These are phyloP conservation scores for Akanthomyces muscarius DNA, from an alignment of 2,329 filamentous ascomycete genomes.

Conservation along the genomic window DNA sequence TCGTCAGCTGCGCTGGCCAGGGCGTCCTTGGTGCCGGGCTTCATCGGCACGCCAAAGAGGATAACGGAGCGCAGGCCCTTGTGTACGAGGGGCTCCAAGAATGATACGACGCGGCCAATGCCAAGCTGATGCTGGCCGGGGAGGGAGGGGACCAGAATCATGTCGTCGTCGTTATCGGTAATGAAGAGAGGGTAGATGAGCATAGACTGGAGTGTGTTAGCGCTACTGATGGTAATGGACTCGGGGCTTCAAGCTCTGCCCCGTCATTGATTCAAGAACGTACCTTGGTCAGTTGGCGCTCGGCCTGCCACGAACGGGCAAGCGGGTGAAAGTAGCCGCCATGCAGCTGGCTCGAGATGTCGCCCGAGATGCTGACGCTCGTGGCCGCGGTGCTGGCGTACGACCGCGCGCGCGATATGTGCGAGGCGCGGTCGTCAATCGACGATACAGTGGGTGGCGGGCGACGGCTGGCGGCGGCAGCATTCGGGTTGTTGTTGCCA, in stretches of 20 bases:
- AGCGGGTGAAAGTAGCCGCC: conserved; percentile 79
- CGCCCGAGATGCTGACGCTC: conserved; percentile 65
- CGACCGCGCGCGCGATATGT: conserved; percentile 60
- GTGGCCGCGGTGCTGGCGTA: conserved; percentile 64
- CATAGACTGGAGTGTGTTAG: conserved; percentile 66
- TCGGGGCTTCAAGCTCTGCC: not conserved
- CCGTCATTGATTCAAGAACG: conserved; percentile 22
- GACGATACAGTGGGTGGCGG: conserved; percentile 41
- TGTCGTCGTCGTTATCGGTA: conserved; percentile 89
- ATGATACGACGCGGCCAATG: conserved; percentile 78
- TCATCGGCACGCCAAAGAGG: conserved; percentile 88
- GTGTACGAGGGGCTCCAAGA: conserved; percentile 78
- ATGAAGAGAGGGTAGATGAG: conserved; percentile 97
- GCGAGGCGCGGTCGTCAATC: conserved; percentile 56
- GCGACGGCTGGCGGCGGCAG: conserved; percentile 34
- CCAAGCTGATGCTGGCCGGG: conserved; percentile 88
- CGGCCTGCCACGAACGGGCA: conserved; percentile 76
- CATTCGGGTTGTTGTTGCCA: conserved; percentile 34
- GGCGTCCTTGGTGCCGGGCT: conserved; percentile 77
- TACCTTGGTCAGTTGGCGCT: conserved; percentile 82
- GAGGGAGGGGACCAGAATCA: conserved; percentile 82
- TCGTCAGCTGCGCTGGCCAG: conserved; percentile 91
- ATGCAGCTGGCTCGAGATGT: conserved; percentile 80
- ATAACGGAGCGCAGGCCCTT: conserved; percentile 93
- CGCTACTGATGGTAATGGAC: not conserved